Evolutionary conservation across 2,329 filamentous ascomycete species (phyloP), one percentile per base, ranked within the genome.

Genomic region (Elsinoe perseae): DNA sequence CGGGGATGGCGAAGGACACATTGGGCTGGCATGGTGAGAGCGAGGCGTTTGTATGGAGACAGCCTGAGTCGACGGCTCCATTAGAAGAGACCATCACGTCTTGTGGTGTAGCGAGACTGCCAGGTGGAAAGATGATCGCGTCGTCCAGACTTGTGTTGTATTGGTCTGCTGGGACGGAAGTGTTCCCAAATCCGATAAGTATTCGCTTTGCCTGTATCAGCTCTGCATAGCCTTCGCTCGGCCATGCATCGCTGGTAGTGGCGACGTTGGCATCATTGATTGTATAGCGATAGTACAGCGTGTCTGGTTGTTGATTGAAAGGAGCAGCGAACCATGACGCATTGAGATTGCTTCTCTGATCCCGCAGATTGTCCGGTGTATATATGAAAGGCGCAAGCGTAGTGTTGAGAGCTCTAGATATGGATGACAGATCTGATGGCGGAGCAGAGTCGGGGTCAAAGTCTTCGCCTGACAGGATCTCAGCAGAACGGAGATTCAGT

Each of bases 231-330:
- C 75, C 73, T 61, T 81, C 77, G n/a, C 76, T 78, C 0, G 83
- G 83, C 83, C 83, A 86, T 9, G 83, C 83, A 67, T 83, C 75
- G 0, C 72, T 64, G 0, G 82, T 84, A 18, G 72, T 73, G 1
- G 64, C 42, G 6, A 67, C 62, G 16, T 73, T 70, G 2, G 68
- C 61, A 9, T 62, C 48, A 38, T 70, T 62, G 25, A 67, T 63
- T 7, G 74, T 64, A 1, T 72, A 70, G 4, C 69, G 70, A 57
- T 80, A 83, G 62, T 84, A 86, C 21, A 75, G 73, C 2, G 68
- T 61, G 18, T 77, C 70, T 1, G 81, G 80, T 34, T 72, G 70
- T 52, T 75, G 73, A 48, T 58, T 65, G 28, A 63, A 67, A 16
- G 64, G 58, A 14, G 73, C 70, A 5, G 63, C 65, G 61, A 77